Evolutionary conservation across 78 protist genomes (phyloP), one percentile per base, ranked within the genome.

Genomic region (Cyanophora paradoxa): DNA sequence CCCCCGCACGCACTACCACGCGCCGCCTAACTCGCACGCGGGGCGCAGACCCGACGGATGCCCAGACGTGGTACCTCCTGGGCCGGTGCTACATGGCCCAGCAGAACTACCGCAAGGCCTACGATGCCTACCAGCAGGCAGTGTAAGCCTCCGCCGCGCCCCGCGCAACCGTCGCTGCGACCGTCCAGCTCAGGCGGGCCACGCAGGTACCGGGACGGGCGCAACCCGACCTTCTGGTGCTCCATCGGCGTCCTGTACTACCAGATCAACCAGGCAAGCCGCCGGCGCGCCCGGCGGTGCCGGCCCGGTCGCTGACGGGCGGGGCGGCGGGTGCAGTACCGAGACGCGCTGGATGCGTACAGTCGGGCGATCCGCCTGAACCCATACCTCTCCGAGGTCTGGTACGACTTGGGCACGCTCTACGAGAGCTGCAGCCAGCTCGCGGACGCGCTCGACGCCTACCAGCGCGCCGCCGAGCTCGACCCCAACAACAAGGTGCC

Each of bases 321-420:
- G n/a, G n/a, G n/a, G n/a, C n/a, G n/a, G n/a, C n/a, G n/a, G 30
- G 33, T 2, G 31, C 64, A 79, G 77, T 90, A 87, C 62, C 59
- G 89, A 10, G 94, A 90, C 68, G 94, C 94, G 24, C 54, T 90
- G 11, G 94, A 90, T 54, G 91, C 92, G 1, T 90, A 87, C 79
- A 81, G 86, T 20, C 48, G 89, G 34, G 91, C 94, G 19, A 87
- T 90, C 26, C 79, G 87, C 19, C 73, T 87, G 22, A 84, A 87
- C 59, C 92, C 91, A 28, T 83, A 71, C 48, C 11, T 90, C 10
- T 40, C 66, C 11, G 94, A 88, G 30, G 78, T 74, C 22, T 81
- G 92, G 92, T 88, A 84, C 65, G 83, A 90, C 72, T 81, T 90
- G 3, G 94, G 94, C n/a, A 85, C 91, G 3, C 66, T 90, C 17